Evolutionary conservation across 768 basidiomycete species (phyloP), one percentile per base, ranked within the genome.

Genomic region (Xerocomellus chrysenteron): DNA sequence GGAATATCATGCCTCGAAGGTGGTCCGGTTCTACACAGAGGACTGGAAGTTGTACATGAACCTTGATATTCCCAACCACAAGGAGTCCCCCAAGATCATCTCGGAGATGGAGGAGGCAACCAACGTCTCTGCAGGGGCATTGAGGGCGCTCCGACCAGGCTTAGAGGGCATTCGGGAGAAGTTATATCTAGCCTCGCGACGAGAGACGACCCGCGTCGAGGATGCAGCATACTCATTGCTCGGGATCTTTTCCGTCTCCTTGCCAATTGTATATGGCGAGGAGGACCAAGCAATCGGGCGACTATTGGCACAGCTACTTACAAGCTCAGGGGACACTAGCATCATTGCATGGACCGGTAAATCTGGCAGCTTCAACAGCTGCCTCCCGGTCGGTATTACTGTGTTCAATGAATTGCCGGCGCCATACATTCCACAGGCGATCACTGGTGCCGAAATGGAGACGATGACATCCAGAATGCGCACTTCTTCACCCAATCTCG

Each of bases 301-400:
- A 21, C 48, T 59, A 2, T 36, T 62, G 35, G 21, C 33, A 5
- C 45, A 61, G 16, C 13, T 62, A 5, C 42, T 61, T 19, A 26
- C 52, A 21, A n/a, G 48, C 28, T 60, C 59, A 0, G 53, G 54
- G 40, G 54, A 55, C 17, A 36, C 43, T 3, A 28, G 41, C 30
- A 49, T 60, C 50, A 46, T 60, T 11, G 57, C 45, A 2, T 62
- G 61, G 61, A 54, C 32, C 3, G 58, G 61, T 5, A 35, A 32
- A 21, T 49, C 51, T 5, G 47, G 59, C 9, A 13, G 24, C 8
- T 58, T 54, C 10, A 21, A 21, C 21, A 21, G 21, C 21, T 21
- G 21, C 21, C 21, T 21, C 21, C 21, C 21, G 21, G 21, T 21
- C 21, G 21, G 21, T 21, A 21, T 21, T 21, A 21, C 21, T 21